Evolutionary conservation across 495 filamentous ascomycete species (phyloP).

Genomic region (Xylona heveae): DNA sequence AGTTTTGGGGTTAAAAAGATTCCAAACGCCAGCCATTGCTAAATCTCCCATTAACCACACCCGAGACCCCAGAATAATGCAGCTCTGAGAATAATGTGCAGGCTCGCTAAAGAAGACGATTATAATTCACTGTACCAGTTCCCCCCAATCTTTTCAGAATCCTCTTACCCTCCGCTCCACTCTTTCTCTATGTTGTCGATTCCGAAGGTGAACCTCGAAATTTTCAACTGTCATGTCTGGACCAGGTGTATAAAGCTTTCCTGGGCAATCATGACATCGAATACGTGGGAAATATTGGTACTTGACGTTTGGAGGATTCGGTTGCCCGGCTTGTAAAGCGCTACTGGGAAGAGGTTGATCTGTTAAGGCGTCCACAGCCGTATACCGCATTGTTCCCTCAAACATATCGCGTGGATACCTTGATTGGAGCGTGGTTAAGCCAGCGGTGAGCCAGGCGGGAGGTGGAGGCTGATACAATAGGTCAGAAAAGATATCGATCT

Average conservation of each 20-base stretch:
- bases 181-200: constrained; percentile 51
- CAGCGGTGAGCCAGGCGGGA: constrained; percentile 54
- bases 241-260: constrained; percentile 77
- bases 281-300: constrained; percentile 69
- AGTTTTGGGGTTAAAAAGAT: too few relatives aligned
- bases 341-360: constrained; percentile 26
- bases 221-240: constrained; percentile 69
- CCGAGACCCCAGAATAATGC: too few relatives aligned
- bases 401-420: constrained; percentile 58
- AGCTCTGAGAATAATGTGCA: too few relatives aligned
- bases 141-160: constrained; percentile 1
- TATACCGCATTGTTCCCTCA: constrained; percentile 74
- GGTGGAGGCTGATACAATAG: constrained; percentile 38
- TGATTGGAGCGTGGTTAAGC: constrained; percentile 39
- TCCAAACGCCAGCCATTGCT: too few relatives aligned
- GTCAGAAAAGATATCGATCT: too few relatives aligned
- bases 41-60: too few relatives aligned
- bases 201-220: constrained; percentile 77
- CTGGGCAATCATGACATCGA: constrained; percentile 74
- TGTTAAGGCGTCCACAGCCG: constrained; percentile 45
- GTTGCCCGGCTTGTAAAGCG: constrained; percentile 21
- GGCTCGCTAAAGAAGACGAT: too few relatives aligned
- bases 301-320: constrained; percentile 32
- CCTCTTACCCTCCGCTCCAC: constrained; percentile 34
- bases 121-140: too few relatives aligned